Base-by-base conservation (phyloP, 2,329 filamentous ascomycete species). In the Colletotrichum sansevieriae region DNA sequence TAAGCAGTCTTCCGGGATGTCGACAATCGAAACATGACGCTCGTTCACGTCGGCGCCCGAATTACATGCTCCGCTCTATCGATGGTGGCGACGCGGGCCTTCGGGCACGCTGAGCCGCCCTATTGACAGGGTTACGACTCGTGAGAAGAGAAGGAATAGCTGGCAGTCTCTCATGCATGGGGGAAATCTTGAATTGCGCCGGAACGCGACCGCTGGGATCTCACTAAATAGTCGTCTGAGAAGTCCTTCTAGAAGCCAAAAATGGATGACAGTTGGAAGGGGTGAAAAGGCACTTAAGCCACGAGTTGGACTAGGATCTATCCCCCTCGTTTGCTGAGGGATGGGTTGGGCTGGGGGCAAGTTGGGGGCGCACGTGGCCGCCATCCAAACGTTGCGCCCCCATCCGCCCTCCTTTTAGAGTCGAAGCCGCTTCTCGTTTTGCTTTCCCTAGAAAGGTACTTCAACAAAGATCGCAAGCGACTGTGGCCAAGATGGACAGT, bases 51-150 rank as follows among this genome's bases (percentile, higher is more conserved):
- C 57, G 20, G 47, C 62, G 25, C 25, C 54, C 29, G 22, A 29
- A 15, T n/a, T 7, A 20, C 51, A 18, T 55, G 13, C 12, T 43
- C 41, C 47, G 37, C 25, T 25, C 49, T 35, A 29, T 22, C 57
- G 41, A 49, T 41, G 43, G 47, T 33, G 25, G 35, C 43, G 41
- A 66, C 22, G 41, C 49, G 25, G 51, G 37, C 22, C 44, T 22
- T 29, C 44, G 20, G 49, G 49, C 10, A 35, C 22, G 43, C 35
- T 39, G 41, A 61, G 35, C 49, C 49, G 56, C 55, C 49, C 22
- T 61, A 37, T 43, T 10, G 37, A 60, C 62, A 68, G 55, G 63
- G 55, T 35, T 63, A 59, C 65, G 65, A 68, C 61, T 68, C 62
- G 65, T 35, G 65, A 33, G 57, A 60, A 58, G 41, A n/a, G 57